Evolutionary conservation across 2,329 filamentous ascomycete genomes (phyloP).

Genomic region (Botrytis pseudocinerea): DNA sequence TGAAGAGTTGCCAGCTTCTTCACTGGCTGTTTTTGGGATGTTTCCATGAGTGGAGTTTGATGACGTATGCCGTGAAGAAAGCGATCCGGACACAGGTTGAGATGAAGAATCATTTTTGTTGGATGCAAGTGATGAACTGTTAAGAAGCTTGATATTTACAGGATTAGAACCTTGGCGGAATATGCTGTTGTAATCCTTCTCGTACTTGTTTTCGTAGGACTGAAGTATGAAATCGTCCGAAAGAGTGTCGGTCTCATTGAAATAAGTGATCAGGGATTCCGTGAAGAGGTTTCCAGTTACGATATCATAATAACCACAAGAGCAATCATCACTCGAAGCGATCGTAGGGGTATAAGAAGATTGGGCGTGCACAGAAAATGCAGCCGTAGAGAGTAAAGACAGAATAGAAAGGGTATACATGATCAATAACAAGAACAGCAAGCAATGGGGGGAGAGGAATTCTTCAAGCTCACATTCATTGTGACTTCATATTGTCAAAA

Average conservation of each 20-base stretch:
- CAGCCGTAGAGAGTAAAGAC: conserved; percentile 2
- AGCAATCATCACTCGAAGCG: conserved; percentile 41
- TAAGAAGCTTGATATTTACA: conserved; percentile 43
- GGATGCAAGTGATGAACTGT: conserved; percentile 26
- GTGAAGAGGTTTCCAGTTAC: conserved; percentile 46
- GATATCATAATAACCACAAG: conserved; percentile 49
- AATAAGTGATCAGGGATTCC: conserved; percentile 51
- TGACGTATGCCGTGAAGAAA: background rate
- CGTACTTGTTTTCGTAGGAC: conserved; percentile 47
- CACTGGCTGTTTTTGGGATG: too few relatives aligned
- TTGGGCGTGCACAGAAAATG: background rate
- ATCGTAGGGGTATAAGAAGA: background rate
- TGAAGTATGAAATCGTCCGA: conserved; percentile 44
- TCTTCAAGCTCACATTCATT: background rate
- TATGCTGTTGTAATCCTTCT: conserved; percentile 49
- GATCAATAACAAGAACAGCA: background rate
- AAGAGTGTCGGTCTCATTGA: conserved; percentile 48
- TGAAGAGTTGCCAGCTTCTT: background rate
- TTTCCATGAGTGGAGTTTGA: background rate
- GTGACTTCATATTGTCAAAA: background rate
- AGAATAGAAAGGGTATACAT: conserved; percentile 9
- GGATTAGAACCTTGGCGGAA: conserved; percentile 47
- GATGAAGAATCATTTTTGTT: background rate
- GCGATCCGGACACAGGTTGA: background rate
- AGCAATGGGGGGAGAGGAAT: background rate